Percentiles rank a stretch among this genome's conserved stretches.
Conservation (phyloP, 1,284 basidiomycete species). For the Ganoderma boninense region DNA sequence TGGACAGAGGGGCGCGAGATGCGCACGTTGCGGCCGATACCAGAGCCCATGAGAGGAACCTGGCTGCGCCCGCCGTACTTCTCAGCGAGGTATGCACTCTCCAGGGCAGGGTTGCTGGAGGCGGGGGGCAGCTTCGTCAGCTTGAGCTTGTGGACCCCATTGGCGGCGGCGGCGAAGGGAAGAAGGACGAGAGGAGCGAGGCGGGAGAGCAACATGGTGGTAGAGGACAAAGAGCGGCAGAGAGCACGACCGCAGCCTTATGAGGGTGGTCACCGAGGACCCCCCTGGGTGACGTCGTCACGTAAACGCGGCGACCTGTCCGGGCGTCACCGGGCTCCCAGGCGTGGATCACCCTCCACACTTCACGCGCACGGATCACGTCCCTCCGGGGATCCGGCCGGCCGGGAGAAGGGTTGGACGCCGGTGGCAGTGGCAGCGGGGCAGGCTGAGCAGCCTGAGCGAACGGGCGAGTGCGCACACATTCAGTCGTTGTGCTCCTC, state of each 20-base stretch:
- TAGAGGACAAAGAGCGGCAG: slow-evolving; percentile 42
- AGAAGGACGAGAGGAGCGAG: slow-evolving; percentile 68
- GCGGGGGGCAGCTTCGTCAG: slow-evolving; percentile 82
- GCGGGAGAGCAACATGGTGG: slow-evolving; percentile 74
- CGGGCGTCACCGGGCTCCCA: neutral
- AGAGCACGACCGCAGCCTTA: slow-evolving; percentile 12
- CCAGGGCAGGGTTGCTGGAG: slow-evolving; percentile 69
- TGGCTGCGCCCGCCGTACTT: slow-evolving; percentile 84
- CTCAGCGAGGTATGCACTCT: slow-evolving; percentile 85
- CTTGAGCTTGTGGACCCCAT: slow-evolving; percentile 84
- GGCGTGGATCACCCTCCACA: neutral
- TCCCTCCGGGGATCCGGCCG: neutral
- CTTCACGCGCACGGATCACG: slow-evolving; percentile 16
- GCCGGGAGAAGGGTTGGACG: neutral
- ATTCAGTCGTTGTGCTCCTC: neutral
- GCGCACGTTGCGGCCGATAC: slow-evolving; percentile 70
- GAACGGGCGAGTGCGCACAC: no score
- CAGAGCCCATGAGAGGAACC: slow-evolving; percentile 78
- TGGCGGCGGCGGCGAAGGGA: slow-evolving; percentile 74
- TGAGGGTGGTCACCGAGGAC: slow-evolving; percentile 26
- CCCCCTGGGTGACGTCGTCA: slow-evolving; percentile 31
- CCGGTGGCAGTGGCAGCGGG: neutral
- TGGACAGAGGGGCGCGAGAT: slow-evolving; percentile 50
- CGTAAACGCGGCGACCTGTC: slow-evolving; percentile 8
- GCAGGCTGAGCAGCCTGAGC: no score